Base-by-base conservation (phyloP, 139 green algal species). In the Mesotaenium endlicherianum region DNA sequence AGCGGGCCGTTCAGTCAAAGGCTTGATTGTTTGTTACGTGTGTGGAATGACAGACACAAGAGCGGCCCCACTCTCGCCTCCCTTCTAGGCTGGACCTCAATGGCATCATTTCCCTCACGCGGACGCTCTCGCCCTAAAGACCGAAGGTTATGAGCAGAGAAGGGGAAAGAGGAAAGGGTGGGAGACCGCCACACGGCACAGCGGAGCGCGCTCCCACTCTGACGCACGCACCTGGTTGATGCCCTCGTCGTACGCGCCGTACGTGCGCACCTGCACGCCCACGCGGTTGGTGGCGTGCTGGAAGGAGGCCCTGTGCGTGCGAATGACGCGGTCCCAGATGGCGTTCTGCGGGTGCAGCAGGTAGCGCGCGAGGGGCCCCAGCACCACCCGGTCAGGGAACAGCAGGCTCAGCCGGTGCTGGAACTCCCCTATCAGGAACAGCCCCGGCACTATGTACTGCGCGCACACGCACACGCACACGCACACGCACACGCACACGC, bases 381-480 rank as follows among this genome's bases (percentile, higher is more conserved):
- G 70, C 44, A 79, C 31, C 70, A 79, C 70, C n/a, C 70, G 70
- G 1, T 34, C 11, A 31, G 70, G 70, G 39, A 79, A 79, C 34
- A 79, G 70, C n/a, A 30, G 70, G 8, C 6, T 17, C 47, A 79
- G 3, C 4, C 30, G 36, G 3, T 3, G 8, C 6, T 69, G 70
- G 31, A 79, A 79, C 31, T 34, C n/a, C 5, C 36, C 36, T 16
- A 79, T 16, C n/a, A 79, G 70, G 70, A 79, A 64, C n/a, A 79
- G 70, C 5, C 34, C 38, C 1, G 70, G 70, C n/a, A 69, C 34
- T 20, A 79, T 3, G 70, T 79, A 64, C 50, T 64, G 50, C 50
- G 26, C 20, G 20, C 26, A 64, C 50, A 64, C 26, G 50, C 50
- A n/a, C n/a, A n/a, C n/a, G n/a, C n/a, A n/a, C n/a, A n/a, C n/a